Percentiles rank a stretch among this genome's conserved stretches.
Conservation (phyloP, 2,329 filamentous ascomycete genomes). For the Penicillium hordei region DNA sequence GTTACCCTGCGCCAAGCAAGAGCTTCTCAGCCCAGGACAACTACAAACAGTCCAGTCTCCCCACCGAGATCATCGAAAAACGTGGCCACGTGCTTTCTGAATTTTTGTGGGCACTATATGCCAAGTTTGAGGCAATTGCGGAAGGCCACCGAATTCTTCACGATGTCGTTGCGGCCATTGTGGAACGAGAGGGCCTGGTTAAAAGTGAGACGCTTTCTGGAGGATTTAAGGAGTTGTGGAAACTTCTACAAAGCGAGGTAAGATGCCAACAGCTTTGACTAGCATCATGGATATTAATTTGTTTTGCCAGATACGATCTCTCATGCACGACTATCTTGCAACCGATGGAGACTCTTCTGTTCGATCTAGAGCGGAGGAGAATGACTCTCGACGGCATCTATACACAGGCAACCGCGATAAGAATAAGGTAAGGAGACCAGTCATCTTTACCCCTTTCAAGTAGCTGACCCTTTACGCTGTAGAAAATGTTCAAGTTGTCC, state of each 20-base stretch:
- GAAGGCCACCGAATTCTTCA: conserved; percentile 93
- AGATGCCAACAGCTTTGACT: background rate
- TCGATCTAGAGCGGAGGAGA: conserved; percentile 53
- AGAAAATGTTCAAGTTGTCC: conserved; percentile 73
- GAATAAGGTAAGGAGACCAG: conserved; percentile 42
- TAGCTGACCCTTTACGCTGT: conserved; percentile 22
- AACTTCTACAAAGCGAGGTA: conserved; percentile 88
- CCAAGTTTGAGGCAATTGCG: conserved; percentile 95
- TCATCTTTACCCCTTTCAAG: background rate
- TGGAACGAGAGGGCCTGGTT: conserved; percentile 70
- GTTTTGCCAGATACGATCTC: conserved; percentile 67
- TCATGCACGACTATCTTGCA: conserved; percentile 94
- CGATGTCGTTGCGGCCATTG: conserved; percentile 83
- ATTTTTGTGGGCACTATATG: conserved; percentile 86
- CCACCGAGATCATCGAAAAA: conserved; percentile 70
- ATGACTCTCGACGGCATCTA: conserved; percentile 53
- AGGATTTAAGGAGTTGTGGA: conserved; percentile 96
- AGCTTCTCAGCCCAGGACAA: conserved; percentile 48
- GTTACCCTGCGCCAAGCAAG: conserved; percentile 78
- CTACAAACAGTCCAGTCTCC: conserved; percentile 53
- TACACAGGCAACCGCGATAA: conserved; percentile 50
- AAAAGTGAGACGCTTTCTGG: conserved; percentile 69
- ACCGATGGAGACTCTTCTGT: conserved; percentile 75
- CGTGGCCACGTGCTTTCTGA: conserved; percentile 85
- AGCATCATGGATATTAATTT: background rate